Conservation (phyloP, 805 yeast genomes). For the Starmerella floricola region DNA sequence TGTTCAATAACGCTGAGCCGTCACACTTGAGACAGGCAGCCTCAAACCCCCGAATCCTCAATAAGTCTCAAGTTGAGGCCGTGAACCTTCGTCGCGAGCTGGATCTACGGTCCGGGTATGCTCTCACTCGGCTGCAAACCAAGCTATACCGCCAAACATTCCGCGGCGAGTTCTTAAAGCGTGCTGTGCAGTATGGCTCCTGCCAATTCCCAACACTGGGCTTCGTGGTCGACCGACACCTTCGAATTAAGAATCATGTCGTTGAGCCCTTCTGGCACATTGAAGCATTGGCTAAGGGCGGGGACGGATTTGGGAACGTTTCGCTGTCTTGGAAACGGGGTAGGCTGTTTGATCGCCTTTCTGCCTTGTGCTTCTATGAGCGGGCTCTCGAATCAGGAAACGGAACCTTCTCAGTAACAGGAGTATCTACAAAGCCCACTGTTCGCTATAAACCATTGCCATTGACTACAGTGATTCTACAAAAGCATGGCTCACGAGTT, state of each 20-base stretch:
- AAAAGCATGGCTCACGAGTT: slow-evolving; percentile 65
- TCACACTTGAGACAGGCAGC: slow-evolving; percentile 68
- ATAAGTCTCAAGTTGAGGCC: slow-evolving; percentile 63
- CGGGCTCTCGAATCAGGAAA: slow-evolving; percentile 40
- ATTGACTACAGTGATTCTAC: slow-evolving; percentile 84
- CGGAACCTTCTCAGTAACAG: slow-evolving; percentile 40
- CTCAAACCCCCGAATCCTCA: slow-evolving; percentile 47
- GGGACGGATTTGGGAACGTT: slow-evolving; percentile 12
- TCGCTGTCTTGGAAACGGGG: slow-evolving; percentile 61
- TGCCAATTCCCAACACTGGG: slow-evolving; percentile 98
- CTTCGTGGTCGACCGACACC: slow-evolving; percentile 84
- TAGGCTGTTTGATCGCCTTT: slow-evolving; percentile 59
- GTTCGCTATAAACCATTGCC: slow-evolving; percentile 77
- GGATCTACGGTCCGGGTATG: slow-evolving; percentile 78
- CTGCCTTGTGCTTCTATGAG: slow-evolving; percentile 54
- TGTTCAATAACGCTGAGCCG: slow-evolving; percentile 76
- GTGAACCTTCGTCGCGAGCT: slow-evolving; percentile 77
- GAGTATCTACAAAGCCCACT: slow-evolving; percentile 49
- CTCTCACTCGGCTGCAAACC: slow-evolving; percentile 74
- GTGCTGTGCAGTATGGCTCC: slow-evolving; percentile 65
- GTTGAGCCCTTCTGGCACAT: slow-evolving; percentile 77
- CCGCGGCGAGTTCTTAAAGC: slow-evolving; percentile 20
- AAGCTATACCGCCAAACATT: slow-evolving; percentile 31
- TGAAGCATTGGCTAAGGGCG: slow-evolving; percentile 35
- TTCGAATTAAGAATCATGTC: slow-evolving; percentile 55